A percentile compares a stretch with the other conserved stretches of the same genome.
These are phyloP conservation scores for Mycena vitilis DNA, from an alignment of 768 basidiomycete genomes.

Conservation along the genomic window DNA sequence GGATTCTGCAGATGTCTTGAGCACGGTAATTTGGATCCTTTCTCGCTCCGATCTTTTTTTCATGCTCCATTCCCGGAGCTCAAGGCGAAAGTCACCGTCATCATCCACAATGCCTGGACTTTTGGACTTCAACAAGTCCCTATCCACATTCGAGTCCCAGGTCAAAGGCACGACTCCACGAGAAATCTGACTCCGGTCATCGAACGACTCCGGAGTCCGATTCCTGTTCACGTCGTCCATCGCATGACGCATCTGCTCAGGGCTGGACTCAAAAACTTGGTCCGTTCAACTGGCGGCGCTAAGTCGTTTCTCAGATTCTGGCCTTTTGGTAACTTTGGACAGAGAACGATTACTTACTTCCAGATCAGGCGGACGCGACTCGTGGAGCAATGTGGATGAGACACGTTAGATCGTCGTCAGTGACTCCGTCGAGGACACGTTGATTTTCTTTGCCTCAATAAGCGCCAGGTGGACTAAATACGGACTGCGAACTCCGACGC, in stretches of 20 bases:
- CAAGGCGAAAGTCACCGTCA: slow-evolving; percentile 38
- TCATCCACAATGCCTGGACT: slow-evolving; percentile 59
- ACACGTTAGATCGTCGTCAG: neutral
- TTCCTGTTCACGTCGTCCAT: slow-evolving; percentile 55
- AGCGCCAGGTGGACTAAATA: no score
- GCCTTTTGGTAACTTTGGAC: neutral
- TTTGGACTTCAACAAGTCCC: slow-evolving; percentile 58
- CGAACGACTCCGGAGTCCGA: slow-evolving; percentile 27
- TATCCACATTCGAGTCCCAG: slow-evolving; percentile 58
- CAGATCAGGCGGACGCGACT: no score
- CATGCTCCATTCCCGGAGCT: slow-evolving; percentile 35
- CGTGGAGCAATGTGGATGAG: neutral
- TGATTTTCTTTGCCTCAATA: no score
- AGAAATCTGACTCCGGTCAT: slow-evolving; percentile 43
- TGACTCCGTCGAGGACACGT: no score
- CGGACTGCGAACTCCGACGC: no score
- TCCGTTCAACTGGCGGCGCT: slow-evolving; percentile 22
- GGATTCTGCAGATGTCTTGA: slow-evolving; percentile 37
- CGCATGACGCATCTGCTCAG: slow-evolving; percentile 43
- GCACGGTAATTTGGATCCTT: slow-evolving; percentile 32
- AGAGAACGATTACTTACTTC: no score
- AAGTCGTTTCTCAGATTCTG: slow-evolving; percentile 2
- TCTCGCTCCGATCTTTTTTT: neutral
- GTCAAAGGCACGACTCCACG: slow-evolving; percentile 54
- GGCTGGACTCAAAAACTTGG: slow-evolving; percentile 43